Evolutionary conservation across 2,329 filamentous ascomycete species (phyloP), one percentile per base, ranked within the genome.

Genomic region (Magnaporthiopsis incrustans): DNA sequence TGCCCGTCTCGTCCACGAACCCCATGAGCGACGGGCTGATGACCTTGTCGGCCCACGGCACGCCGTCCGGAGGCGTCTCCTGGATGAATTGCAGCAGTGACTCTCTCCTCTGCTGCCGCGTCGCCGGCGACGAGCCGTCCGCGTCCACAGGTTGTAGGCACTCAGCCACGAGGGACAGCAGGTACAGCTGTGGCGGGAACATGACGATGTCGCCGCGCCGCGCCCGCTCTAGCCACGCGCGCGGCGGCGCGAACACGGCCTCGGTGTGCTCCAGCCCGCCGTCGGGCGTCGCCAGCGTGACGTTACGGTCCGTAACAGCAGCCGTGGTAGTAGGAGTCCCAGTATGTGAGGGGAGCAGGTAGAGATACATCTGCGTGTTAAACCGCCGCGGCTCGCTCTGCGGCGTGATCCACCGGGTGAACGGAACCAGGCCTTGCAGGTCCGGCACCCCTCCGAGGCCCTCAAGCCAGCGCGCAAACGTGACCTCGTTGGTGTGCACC

Each of bases 361-460:
- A 97, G 14, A 98, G 75, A 76, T 98, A 99, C 94, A 98, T 98
- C 73, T 97, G 93, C 0, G 94, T 97, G 0, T 90, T 91, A 77
- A 96, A 99, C 59, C 95, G 85, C 70, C 88, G 91, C 0, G 87
- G 84, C 1, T 89, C 78, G 66, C 84, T 86, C 0, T 80, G 76
- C 0, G 94, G 94, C 2, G 95, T 98, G 64, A 98, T 82, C 95
- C 95, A 98, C 63, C 91, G 85, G 0, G 93, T 97, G 72, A 96
- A 97, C 0, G 93, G 92, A 10, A 91, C 78, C 3, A 97, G 78
- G 53, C 81, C 79, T 1, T 88, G 88, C 56, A 61, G 60, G 14
- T 8, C 92, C 4, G 87, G 77, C 14, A 81, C 76, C 0, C 84
- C 88, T 10, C 84, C 86, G 59, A 85, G 78, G 1, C 72, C 73